Conservation (phyloP, 768 basidiomycete species). For the Serendipita indica region DNA sequence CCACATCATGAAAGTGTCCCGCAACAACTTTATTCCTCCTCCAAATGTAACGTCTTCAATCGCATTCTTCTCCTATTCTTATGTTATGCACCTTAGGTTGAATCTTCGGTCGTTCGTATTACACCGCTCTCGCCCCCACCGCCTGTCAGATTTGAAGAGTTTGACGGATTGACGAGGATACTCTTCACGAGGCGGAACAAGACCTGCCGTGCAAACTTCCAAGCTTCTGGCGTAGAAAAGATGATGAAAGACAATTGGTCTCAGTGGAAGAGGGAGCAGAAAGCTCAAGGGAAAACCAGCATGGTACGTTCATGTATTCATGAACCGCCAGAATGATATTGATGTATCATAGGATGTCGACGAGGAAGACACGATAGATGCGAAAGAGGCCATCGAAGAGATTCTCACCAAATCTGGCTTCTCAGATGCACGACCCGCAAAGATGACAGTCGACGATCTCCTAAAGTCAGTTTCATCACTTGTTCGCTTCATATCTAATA, state of each 20-base stretch:
- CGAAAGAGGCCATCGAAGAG: slow-evolving; percentile 55
- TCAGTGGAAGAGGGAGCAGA: slow-evolving; percentile 77
- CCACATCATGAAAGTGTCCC: slow-evolving; percentile 89
- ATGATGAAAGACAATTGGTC: slow-evolving; percentile 89
- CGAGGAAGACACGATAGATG: slow-evolving; percentile 43
- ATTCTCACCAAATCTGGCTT: slow-evolving; percentile 58
- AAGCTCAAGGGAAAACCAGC: slow-evolving; percentile 22
- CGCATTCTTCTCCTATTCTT: not conserved
- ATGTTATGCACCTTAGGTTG: slow-evolving; percentile 39
- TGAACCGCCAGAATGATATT: not conserved
- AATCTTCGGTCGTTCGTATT: slow-evolving; percentile 81
- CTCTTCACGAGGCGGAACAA: slow-evolving; percentile 85
- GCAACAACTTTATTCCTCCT: slow-evolving; percentile 92
- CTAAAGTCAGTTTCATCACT: slow-evolving; percentile 45
- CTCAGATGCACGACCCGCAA: slow-evolving; percentile 68
- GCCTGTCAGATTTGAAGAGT: slow-evolving; percentile 90
- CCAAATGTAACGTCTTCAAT: slow-evolving; percentile 28
- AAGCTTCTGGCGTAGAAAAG: slow-evolving; percentile 81
- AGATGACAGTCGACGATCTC: slow-evolving; percentile 88
- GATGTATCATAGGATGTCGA: slow-evolving; percentile 36
- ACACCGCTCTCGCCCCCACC: slow-evolving; percentile 91
- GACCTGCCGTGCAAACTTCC: slow-evolving; percentile 72
- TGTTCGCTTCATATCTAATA: not conserved
- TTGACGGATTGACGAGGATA: slow-evolving; percentile 87
- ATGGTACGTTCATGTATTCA: slow-evolving; percentile 28